Conservation (phyloP, 352 stramenopile species). For the Globisporangium solare region DNA sequence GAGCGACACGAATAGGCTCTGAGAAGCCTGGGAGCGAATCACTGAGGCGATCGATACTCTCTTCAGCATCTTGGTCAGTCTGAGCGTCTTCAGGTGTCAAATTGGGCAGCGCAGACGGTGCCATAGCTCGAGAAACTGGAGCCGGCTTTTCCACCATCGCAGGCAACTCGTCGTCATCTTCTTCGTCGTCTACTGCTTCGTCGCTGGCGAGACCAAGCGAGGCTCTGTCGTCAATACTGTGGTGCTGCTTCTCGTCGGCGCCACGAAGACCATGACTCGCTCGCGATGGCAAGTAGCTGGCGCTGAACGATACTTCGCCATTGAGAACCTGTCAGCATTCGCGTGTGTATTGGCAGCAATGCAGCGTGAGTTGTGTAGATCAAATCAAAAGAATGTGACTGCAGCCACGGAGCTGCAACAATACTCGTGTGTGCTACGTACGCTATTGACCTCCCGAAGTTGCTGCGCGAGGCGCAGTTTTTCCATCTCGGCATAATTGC, state of each 20-base stretch:
- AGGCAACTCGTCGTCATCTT: conserved; percentile 43
- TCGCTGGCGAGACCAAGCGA: conserved; percentile 7
- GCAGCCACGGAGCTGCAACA: no score
- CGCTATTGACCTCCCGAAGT: conserved; percentile 66
- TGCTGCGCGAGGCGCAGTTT: conserved; percentile 60
- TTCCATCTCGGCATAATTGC: conserved; percentile 54
- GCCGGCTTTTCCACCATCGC: conserved; percentile 44
- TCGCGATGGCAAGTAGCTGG: conserved; percentile 41
- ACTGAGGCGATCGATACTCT: conserved; percentile 10
- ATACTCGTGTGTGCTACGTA: conserved; percentile 22
- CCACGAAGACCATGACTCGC: neutral
- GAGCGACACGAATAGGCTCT: conserved; percentile 16
- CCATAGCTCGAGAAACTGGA: neutral
- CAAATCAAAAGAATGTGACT: no score
- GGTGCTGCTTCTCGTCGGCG: conserved; percentile 6
- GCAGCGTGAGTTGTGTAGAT: neutral
- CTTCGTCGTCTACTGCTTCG: conserved; percentile 26
- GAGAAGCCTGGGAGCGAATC: conserved; percentile 34
- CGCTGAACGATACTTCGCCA: conserved; percentile 41
- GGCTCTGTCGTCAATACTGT: neutral
- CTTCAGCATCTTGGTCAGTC: conserved; percentile 2
- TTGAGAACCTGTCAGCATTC: conserved; percentile 42
- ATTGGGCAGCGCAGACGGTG: neutral
- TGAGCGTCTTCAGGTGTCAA: neutral
- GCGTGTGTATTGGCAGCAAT: neutral